phyloP scores from a whole-genome alignment of 208 protist genomes.

The Crithidia sp. region DNA sequence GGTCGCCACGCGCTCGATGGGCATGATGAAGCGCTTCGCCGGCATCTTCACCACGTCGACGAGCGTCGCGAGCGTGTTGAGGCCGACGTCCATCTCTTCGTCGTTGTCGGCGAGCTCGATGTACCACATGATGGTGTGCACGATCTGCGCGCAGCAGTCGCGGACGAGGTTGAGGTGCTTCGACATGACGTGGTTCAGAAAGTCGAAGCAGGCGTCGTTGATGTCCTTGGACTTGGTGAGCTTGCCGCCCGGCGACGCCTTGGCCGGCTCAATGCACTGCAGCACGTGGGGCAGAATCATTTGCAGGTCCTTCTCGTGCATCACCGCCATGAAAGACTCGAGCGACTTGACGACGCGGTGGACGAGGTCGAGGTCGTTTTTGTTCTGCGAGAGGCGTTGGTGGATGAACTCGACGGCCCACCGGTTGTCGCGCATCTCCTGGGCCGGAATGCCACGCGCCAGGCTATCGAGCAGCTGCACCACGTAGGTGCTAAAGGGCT shows the following conservation, averaged over 20 bases:
- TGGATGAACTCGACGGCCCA: slow-evolving; percentile 93
- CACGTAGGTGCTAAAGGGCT: slow-evolving; percentile 80
- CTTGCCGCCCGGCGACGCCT: slow-evolving; percentile 35
- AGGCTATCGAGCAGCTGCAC: slow-evolving; percentile 88
- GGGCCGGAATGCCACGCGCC: slow-evolving; percentile 69
- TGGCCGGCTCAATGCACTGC: slow-evolving; percentile 87
- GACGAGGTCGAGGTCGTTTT: slow-evolving; percentile 80
- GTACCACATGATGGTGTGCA: slow-evolving; percentile 89
- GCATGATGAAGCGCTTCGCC: slow-evolving; percentile 77
- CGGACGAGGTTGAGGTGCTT: slow-evolving; percentile 78
- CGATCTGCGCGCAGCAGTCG: slow-evolving; percentile 87
- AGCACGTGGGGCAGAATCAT: slow-evolving; percentile 88
- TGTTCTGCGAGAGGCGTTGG: slow-evolving; percentile 88
- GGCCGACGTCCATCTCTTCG: slow-evolving; percentile 81
- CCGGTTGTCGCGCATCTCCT: slow-evolving; percentile 88
- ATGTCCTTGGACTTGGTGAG: slow-evolving; percentile 76
- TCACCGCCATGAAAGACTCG: slow-evolving; percentile 83
- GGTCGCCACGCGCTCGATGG: slow-evolving; percentile 70
- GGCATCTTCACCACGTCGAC: slow-evolving; percentile 76
- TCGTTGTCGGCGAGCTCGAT: slow-evolving; percentile 79
- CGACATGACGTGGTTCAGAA: slow-evolving; percentile 83
- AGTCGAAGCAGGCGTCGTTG: slow-evolving; percentile 88
- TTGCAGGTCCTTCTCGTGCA: slow-evolving; percentile 89
- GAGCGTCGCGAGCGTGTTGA: slow-evolving; percentile 76
- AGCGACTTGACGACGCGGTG: slow-evolving; percentile 84